Base-by-base conservation (phyloP, 495 filamentous ascomycete species). In the Penicillium bovifimosum region DNA sequence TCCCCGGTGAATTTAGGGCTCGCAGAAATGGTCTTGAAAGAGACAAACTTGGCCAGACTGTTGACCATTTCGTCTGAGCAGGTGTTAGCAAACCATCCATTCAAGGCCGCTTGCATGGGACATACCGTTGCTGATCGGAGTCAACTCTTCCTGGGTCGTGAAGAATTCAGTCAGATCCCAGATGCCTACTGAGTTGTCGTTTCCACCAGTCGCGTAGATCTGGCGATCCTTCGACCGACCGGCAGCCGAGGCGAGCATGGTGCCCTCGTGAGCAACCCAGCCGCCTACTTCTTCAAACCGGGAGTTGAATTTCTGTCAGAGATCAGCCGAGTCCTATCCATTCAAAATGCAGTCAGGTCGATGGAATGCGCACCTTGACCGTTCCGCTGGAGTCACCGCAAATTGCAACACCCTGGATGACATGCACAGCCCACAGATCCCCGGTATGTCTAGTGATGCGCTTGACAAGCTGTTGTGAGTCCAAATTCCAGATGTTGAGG, bases 401-500 rank as follows among this genome's bases (percentile, higher is more conserved):
- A 67, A 95, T 95, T 13, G 96, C 77, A 41, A 86, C 83, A 3
- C 89, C 87, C 59, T 87, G 86, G 7, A 87, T 88, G 60, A 96
- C 85, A 47, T 85, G 80, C 43, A 98, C 75, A 8, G 89, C 85
- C 73, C 92, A 89, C 40, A 98, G 78, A 64, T 96, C 95, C 7
- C 85, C 86, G 17, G 80, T 84, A 53, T 91, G 85, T 16, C 83
- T 79, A 58, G 86, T 88, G 56, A 96, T 83, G 8, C 84, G 88
- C 49, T 92, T 79, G 16, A 98, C 76, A 43, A 93, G 85, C 72
- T 98, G 93, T 54, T 85, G 82, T 2, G 93, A 96, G 64, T 98
- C 93, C 11, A 97, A 75, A 60, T 98, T 95, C 93, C 93, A 98
- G 13, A 97, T 84, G 63, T 96, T 91, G 46, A 98, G 79, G 36